phyloP scores from a whole-genome alignment of 768 basidiomycete genomes.

The Porpolomopsis calyptriformis region DNA sequence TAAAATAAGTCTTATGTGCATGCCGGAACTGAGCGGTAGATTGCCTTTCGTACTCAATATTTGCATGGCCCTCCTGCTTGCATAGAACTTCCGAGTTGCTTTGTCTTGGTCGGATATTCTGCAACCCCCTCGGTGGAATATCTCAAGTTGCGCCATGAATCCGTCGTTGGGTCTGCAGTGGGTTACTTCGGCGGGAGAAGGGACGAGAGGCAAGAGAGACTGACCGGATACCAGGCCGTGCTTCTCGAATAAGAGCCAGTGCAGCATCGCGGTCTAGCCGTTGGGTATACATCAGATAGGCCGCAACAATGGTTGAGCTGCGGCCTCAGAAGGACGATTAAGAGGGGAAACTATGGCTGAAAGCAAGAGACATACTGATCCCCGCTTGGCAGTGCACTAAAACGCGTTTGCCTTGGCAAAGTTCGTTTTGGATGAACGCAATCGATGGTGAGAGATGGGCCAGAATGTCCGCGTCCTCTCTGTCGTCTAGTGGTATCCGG shows the following conservation, averaged over 20 bases:
- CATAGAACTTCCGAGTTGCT: conserved; percentile 69
- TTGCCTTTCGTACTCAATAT: not conserved
- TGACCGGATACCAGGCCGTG: conserved; percentile 62
- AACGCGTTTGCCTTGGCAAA: conserved; percentile 66
- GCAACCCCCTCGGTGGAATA: conserved; percentile 67
- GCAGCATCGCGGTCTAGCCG: conserved; percentile 50
- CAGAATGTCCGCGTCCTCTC: conserved; percentile 66
- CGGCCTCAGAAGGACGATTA: conserved; percentile 39
- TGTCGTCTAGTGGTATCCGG: conserved; percentile 72
- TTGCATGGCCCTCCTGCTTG: conserved; percentile 44
- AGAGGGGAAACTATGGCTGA: not conserved
- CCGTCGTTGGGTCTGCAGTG: conserved; percentile 68
- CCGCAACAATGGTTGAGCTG: conserved; percentile 76
- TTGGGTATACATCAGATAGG: conserved; percentile 75
- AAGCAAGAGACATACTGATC: conserved; percentile 47
- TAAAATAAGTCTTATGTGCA: not conserved
- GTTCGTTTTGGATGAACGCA: conserved; percentile 70
- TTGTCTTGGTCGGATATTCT: conserved; percentile 59
- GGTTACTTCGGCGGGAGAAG: not conserved
- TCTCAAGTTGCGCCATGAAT: conserved; percentile 69
- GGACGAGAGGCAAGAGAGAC: conserved; percentile 2
- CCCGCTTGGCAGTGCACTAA: conserved; percentile 89
- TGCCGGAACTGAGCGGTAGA: not conserved
- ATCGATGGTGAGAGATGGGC: conserved; percentile 70
- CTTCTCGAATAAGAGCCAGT: conserved; percentile 53